These are phyloP conservation scores for Candida namnaoensis DNA, from an alignment of 805 yeast species.

Conservation along the genomic window DNA sequence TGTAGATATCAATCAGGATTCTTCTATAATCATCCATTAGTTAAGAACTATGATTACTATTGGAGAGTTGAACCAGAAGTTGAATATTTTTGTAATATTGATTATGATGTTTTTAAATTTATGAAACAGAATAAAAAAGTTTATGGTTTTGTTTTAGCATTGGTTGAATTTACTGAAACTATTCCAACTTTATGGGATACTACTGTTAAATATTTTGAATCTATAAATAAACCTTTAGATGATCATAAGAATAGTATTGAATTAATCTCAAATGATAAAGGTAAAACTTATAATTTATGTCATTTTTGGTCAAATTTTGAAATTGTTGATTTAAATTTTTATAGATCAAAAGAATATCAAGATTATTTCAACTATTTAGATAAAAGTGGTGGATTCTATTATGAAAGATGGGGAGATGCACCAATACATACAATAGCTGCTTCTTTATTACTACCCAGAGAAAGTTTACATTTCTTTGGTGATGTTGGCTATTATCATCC, in stretches of 20 bases:
- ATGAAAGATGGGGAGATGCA: conserved; percentile 87
- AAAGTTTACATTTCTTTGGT: conserved; percentile 67
- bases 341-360: conserved; percentile 35
- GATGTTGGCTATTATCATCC: conserved; percentile 77
- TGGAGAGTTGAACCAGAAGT: conserved; percentile 92
- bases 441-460: conserved; percentile 58
- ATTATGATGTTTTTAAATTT: conserved; percentile 71
- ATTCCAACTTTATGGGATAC: conserved; percentile 71
- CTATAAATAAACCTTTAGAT: no score
- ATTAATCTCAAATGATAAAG: conserved; percentile 39
- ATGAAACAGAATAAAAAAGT: conserved; percentile 68
- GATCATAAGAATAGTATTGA: conserved; percentile 34
- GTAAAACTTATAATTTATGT: conserved; percentile 39
- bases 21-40: conserved; percentile 63
- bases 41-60: conserved; percentile 69
- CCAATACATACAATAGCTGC: conserved; percentile 87
- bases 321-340: conserved; percentile 42
- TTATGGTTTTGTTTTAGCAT: conserved; percentile 70
- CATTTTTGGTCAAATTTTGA: conserved; percentile 65
- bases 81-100: conserved; percentile 65
- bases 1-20: conserved; percentile 84
- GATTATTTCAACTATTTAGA: conserved; percentile 38
- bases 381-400: conserved; percentile 41
- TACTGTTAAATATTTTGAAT: conserved; percentile 57
- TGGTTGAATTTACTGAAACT: conserved; percentile 64